phyloP scores from a whole-genome alignment of 2,329 filamentous ascomycete species.

The Aspergillus clavatus region DNA sequence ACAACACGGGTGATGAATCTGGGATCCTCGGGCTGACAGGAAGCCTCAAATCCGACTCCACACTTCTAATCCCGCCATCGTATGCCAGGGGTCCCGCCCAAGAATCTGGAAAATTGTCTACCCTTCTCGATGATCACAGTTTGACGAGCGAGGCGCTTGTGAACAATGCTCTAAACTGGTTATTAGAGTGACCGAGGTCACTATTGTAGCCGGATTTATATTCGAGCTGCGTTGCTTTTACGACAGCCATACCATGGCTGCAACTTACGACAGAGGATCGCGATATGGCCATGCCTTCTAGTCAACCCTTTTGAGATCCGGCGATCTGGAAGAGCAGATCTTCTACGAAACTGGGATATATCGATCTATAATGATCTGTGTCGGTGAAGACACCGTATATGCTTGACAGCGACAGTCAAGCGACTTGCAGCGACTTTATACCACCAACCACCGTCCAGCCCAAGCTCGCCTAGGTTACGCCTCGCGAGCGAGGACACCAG shows the following conservation, averaged over 20 bases:
- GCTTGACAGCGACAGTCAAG: too few species aligned
- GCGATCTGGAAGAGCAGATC: too few species aligned
- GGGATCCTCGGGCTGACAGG: not conserved
- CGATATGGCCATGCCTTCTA: too few species aligned
- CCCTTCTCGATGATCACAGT: constrained; percentile 9
- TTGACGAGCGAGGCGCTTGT: constrained; percentile 16
- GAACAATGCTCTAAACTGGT: constrained; percentile 18
- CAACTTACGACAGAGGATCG: too few species aligned
- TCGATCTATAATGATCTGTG: too few species aligned
- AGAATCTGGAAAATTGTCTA: constrained; percentile 6
- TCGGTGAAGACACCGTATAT: too few species aligned
- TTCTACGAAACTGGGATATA: too few species aligned
- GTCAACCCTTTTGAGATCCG: too few species aligned
- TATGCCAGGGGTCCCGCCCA: not conserved
- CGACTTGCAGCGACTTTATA: too few species aligned
- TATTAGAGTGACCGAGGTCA: constrained; percentile 12
- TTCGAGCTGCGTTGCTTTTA: not conserved
- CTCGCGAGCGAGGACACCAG: too few species aligned
- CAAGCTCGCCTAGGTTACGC: too few species aligned
- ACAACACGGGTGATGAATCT: not conserved
- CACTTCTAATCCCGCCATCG: not conserved
- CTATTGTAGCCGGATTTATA: not conserved
- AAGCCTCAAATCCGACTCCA: not conserved
- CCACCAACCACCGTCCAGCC: too few species aligned
- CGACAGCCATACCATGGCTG: not conserved